A percentile compares a stretch with the other conserved stretches of the same genome.
Evolutionary conservation across 352 stramenopile species (phyloP).

Genomic region (Phytophthora palmivora): DNA sequence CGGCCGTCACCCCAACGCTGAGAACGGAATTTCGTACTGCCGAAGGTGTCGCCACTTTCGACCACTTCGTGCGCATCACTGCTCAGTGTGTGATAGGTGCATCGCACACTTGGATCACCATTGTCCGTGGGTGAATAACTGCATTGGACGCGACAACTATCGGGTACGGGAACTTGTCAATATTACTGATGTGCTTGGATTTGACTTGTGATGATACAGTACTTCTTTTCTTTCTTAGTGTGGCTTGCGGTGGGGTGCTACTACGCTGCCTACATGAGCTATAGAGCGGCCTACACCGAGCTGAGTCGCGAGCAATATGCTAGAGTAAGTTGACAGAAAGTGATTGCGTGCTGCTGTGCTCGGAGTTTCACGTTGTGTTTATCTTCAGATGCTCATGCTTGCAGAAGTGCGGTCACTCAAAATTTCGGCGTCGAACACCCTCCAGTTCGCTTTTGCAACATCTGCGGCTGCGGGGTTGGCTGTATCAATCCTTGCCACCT

Average conservation of each 20-base stretch:
- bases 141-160: conserved; percentile 97
- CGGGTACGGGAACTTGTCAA: conserved; percentile 50
- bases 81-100: conserved; percentile 88
- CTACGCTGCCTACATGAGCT: conserved; percentile 71
- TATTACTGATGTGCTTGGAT: not conserved
- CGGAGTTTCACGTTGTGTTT: not conserved
- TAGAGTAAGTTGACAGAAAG: no score
- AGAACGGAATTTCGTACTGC: conserved; percentile 53
- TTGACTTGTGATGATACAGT: conserved; percentile 40
- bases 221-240: conserved; percentile 80
- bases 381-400: conserved; percentile 37
- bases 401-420: conserved; percentile 22
- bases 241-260: conserved; percentile 66
- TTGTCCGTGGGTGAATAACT: conserved; percentile 99
- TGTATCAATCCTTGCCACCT: conserved; percentile 68
- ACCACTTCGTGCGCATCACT: conserved; percentile 65
- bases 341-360: not conserved
- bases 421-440: conserved; percentile 36
- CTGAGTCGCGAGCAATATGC: conserved; percentile 59
- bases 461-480: conserved; percentile 63
- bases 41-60: conserved; percentile 58
- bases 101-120: conserved; percentile 98
- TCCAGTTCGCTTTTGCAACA: conserved; percentile 81
- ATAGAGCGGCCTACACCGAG: conserved; percentile 58
- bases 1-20: conserved; percentile 15